Evolutionary conservation across 441 rosid genomes (phyloP).

Genomic region (Viola pubescens): DNA sequence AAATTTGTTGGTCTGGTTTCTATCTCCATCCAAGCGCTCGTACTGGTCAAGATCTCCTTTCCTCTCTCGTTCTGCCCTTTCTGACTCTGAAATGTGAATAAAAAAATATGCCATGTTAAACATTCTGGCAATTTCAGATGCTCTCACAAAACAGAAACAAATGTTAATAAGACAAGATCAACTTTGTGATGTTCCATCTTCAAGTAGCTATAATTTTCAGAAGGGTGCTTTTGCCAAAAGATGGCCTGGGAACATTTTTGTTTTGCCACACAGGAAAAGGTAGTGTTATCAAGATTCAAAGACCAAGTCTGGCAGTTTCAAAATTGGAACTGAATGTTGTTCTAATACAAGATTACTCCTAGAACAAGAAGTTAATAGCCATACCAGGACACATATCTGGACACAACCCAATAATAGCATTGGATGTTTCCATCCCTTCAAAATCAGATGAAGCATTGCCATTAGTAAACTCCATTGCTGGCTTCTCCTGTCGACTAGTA

Average conservation of each 20-base stretch:
- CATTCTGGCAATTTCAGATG: slow-evolving; percentile 12
- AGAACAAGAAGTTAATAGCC: slow-evolving; percentile 23
- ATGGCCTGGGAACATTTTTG: not conserved
- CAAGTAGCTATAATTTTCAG: slow-evolving; percentile 10
- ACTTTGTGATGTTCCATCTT: not conserved
- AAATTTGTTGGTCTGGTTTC: slow-evolving; percentile 74
- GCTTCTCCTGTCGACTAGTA: slow-evolving; percentile 30
- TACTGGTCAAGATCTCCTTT: slow-evolving; percentile 96
- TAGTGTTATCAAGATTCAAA: slow-evolving; percentile 4
- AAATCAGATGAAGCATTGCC: slow-evolving; percentile 40
- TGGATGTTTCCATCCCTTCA: slow-evolving; percentile 51
- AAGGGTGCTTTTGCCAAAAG: slow-evolving; percentile 4
- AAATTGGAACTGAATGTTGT: slow-evolving; percentile 13
- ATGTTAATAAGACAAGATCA: not conserved
- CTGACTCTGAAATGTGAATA: slow-evolving; percentile 54
- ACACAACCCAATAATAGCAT: slow-evolving; percentile 72
- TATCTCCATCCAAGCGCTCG: slow-evolving; percentile 91
- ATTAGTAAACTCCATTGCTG: slow-evolving; percentile 34
- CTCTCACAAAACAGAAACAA: slow-evolving; percentile 15
- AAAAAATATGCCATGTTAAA: slow-evolving; percentile 19
- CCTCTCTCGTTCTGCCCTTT: slow-evolving; percentile 91
- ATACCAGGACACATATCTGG: slow-evolving; percentile 99
- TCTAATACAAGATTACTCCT: slow-evolving; percentile 17
- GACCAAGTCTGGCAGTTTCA: not conserved
- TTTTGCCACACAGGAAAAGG: slow-evolving; percentile 10